Conservation (phyloP, 108 stramenopile species). For the Pseudonitzschia pungens region DNA sequence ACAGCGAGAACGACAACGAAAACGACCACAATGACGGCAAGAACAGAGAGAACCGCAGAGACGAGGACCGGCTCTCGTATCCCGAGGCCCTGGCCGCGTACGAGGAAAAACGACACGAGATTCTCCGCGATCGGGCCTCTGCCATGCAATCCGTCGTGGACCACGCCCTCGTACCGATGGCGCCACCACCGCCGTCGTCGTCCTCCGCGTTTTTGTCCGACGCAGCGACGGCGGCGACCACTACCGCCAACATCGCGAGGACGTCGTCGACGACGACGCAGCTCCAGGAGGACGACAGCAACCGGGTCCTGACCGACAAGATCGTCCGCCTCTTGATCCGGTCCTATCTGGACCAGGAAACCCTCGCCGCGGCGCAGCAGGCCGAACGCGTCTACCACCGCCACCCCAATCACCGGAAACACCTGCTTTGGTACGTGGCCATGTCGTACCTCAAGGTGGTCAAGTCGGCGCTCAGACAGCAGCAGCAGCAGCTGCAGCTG, state of each 20-base stretch:
- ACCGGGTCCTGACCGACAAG: conserved; percentile 23
- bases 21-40: neutral
- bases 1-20: neutral
- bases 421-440: conserved; percentile 20
- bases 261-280: neutral
- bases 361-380: conserved; percentile 10
- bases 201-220: neutral
- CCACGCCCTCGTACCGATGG: neutral
- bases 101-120: neutral
- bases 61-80: neutral
- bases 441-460: conserved; percentile 25
- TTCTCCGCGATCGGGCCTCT: conserved; percentile 17
- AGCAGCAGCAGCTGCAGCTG: neutral
- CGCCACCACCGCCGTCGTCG: neutral
- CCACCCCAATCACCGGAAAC: conserved; percentile 17
- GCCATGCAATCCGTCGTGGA: conserved; percentile 25
- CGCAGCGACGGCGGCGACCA: neutral
- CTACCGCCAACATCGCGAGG: neutral
- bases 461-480: neutral
- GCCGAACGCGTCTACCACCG: conserved; percentile 24
- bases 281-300: neutral
- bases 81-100: neutral
- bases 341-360: conserved; percentile 22
- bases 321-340: conserved; percentile 21
- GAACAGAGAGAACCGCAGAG: neutral